Evolutionary conservation across 164 flowering plant genomes (phyloP).

Genomic region (Houttuynia cordata): DNA sequence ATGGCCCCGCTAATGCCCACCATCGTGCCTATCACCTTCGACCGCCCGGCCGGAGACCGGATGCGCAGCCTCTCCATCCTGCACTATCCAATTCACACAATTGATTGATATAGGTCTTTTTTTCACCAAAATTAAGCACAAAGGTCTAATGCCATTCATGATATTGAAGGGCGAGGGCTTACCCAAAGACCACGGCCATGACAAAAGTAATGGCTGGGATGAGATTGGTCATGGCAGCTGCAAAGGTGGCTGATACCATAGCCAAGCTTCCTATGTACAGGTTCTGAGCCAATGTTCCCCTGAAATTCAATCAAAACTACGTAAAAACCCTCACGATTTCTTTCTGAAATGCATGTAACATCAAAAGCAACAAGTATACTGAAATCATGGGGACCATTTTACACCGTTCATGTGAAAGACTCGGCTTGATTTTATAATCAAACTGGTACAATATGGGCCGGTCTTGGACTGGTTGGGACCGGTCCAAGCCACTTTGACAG

Average conservation of each 20-base stretch:
- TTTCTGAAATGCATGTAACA: not conserved
- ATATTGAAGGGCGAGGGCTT: not conserved
- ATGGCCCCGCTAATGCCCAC: constrained; percentile 64
- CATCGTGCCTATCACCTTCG: constrained; percentile 47
- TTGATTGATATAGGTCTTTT: not conserved
- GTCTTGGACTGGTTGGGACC: not conserved
- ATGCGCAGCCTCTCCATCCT: constrained; percentile 37
- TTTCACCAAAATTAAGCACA: not conserved
- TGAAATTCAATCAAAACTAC: constrained; percentile 3
- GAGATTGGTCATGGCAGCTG: constrained; percentile 49
- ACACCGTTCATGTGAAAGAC: too few species aligned
- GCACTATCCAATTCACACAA: not conserved
- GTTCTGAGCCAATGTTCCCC: constrained; percentile 43
- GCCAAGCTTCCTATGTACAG: constrained; percentile 31
- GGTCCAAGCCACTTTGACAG: not conserved
- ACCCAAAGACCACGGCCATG: constrained; percentile 37
- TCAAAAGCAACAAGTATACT: not conserved
- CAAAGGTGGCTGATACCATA: constrained; percentile 48
- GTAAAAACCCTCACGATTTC: too few species aligned
- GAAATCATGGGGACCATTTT: too few species aligned
- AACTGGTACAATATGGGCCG: not conserved
- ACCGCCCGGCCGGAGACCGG: constrained; percentile 23
- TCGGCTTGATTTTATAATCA: not conserved
- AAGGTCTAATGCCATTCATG: not conserved
- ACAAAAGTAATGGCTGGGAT: constrained; percentile 53